Evolutionary conservation across 768 basidiomycete genomes (phyloP), one percentile per base, ranked within the genome.

Genomic region (Boletus sensibilis): DNA sequence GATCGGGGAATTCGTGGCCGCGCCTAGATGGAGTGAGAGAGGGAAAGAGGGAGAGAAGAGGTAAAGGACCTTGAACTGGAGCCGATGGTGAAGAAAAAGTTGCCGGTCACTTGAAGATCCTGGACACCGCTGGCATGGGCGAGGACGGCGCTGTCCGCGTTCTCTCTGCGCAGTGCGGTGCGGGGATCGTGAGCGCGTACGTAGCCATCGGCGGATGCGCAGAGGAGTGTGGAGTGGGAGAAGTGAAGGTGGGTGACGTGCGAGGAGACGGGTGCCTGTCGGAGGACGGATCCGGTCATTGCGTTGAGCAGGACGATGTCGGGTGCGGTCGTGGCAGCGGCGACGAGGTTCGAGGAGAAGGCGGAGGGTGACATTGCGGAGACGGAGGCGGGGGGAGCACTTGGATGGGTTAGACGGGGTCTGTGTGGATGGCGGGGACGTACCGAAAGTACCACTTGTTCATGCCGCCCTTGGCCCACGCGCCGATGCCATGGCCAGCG

Each of bases 1-100:
- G 92, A 69, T 98, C 96, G 0, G 92, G 90, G 52, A 88, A 82
- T 5, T 95, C 93, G 45, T 89, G 86, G 8, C 88, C 86, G 72
- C 91, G 92, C 70, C 95, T 97, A 65, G 51, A 31, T 29, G 35
- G 12, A 14, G 60, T 70, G 64, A 64, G 55, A 39, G 31, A 3
- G 48, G 33, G 21, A 34, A 49, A 31, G 20, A 0, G 20, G 31
- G 25, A 18, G n/a, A 37, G 21, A 45, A 5, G 23, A 50, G 39
- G 50, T 21, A 53, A 33, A 53, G 42, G 57, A 93, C 94, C 92
- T 87, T 73, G 92, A 79, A 3, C 88, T 88, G 74, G 88, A 88
- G 13, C 95, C 95, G 62, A 94, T 91, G 8, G 91, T 92, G 65
- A 90, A 92, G 38, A 90, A 80, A 60, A 86, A 83, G 71, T 92